These are phyloP conservation scores for Pestalotiopsis sp. DNA, from an alignment of 2,329 filamentous ascomycete genomes.

Conservation along the genomic window DNA sequence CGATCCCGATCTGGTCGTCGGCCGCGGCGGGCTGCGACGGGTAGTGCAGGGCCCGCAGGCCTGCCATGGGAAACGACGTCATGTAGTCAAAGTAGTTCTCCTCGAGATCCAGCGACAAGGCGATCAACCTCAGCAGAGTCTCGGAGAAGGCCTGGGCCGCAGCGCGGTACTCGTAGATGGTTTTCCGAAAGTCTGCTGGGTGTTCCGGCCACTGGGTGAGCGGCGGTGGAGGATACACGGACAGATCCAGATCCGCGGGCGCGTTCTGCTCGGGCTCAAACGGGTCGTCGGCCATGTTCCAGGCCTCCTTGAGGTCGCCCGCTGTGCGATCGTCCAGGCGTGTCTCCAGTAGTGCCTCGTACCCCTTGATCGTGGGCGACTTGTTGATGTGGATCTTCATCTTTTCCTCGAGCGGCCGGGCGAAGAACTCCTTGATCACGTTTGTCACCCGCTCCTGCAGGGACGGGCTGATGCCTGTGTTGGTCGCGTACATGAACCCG, in stretches of 20 bases:
- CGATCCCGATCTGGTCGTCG: slow-evolving; percentile 33
- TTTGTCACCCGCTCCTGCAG: background rate
- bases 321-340: slow-evolving; percentile 10
- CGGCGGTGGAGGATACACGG: background rate
- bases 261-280: slow-evolving; percentile 13
- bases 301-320: slow-evolving; percentile 14
- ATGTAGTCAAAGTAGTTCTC: slow-evolving; percentile 41
- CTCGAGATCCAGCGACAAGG: slow-evolving; percentile 22
- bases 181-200: slow-evolving; percentile 6
- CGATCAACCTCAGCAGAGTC: slow-evolving; percentile 23
- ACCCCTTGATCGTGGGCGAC: slow-evolving; percentile 11
- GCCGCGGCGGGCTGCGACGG: slow-evolving; percentile 30
- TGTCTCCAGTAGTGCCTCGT: slow-evolving; percentile 13
- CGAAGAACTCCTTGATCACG: slow-evolving; percentile 9
- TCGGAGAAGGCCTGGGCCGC: slow-evolving; percentile 8
- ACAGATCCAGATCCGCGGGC: slow-evolving; percentile 3
- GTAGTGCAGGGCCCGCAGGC: slow-evolving; percentile 47
- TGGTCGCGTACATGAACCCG: slow-evolving; percentile 16
- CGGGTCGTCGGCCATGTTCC: slow-evolving; percentile 13
- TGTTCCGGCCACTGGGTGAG: slow-evolving; percentile 15
- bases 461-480: slow-evolving; percentile 3
- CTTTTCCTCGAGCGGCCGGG: slow-evolving; percentile 5
- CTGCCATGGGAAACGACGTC: slow-evolving; percentile 42
- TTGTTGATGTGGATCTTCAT: slow-evolving; percentile 13
- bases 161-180: slow-evolving; percentile 12